Percentiles rank a stretch among this genome's conserved stretches.
Conservation (phyloP, 331 rosid species). For the Ulmus americana region DNA sequence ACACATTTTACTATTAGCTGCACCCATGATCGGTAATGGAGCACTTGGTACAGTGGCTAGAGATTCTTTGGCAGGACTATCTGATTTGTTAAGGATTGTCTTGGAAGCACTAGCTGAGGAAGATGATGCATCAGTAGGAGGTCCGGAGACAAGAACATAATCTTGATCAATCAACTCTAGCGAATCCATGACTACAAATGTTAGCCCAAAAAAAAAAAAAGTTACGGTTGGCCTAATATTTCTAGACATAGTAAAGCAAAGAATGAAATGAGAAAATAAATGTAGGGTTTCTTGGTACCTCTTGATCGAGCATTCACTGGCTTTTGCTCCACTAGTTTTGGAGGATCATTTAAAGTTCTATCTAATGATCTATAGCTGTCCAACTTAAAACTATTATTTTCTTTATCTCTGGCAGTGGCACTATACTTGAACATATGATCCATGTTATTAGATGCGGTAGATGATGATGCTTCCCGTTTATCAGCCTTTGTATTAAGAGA, state of each 20-base stretch:
- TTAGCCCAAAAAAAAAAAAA: constrained; percentile 16
- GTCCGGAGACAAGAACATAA: constrained; percentile 88
- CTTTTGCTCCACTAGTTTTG: constrained; percentile 39
- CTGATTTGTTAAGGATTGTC: constrained; percentile 53
- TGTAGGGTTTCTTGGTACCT: constrained; percentile 37
- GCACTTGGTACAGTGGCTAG: constrained; percentile 46
- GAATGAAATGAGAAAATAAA: constrained; percentile 19
- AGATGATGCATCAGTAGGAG: constrained; percentile 62
- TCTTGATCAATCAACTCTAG: constrained; percentile 85
- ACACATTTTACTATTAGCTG: constrained; percentile 38
- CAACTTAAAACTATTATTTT: constrained; percentile 19
- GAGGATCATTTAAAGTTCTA: constrained; percentile 39
- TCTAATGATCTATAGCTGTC: constrained; percentile 43
- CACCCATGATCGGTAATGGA: constrained; percentile 72
- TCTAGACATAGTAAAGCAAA: constrained; percentile 19
- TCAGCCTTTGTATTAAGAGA: constrained; percentile 51
- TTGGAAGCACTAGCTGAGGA: constrained; percentile 54
- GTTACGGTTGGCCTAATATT: constrained; percentile 7
- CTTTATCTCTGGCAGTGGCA: constrained; percentile 26
- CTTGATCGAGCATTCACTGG: constrained; percentile 36
- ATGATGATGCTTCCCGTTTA: constrained; percentile 37
- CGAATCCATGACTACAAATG: constrained; percentile 59
- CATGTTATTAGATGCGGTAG: constrained; percentile 32
- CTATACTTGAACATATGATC: constrained; percentile 38
- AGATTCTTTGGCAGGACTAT: constrained; percentile 46